Evolutionary conservation across 805 yeast species (phyloP), one percentile per base, ranked within the genome.

Genomic region (Metschnikowia picachoensis): DNA sequence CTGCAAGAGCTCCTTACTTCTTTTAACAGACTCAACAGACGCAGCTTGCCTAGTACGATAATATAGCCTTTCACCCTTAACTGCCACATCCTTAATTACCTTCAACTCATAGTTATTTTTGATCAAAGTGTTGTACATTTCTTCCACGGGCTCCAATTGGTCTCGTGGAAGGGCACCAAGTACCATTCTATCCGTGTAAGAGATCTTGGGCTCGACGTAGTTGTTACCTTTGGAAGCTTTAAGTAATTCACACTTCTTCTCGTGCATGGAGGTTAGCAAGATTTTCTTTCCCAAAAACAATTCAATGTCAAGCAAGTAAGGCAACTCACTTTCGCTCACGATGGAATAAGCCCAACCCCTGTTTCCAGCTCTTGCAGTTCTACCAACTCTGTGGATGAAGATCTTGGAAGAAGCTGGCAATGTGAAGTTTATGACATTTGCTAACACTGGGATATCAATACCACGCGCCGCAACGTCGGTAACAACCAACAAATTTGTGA

Each of bases 401-500:
- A 92, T 86, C 66, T 95, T 94, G 4, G 97, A 89, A 1, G 95
- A 84, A 1, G 89, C 85, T 10, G 98, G 98, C 49, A 94, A 74
- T 1, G 96, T 82, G 66, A 79, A 94, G 65, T 94, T 94, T 56
- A 94, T 78, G 43, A 94, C 99, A 61, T 95, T 91, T 7, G 98
- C 96, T 61, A 94, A 77, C 46, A 94, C 83, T 0, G 99, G 99
- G 54, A 94, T 88, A 80, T 95, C 99, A 51, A 94, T 90, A 82
- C 99, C 99, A 74, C 99, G 84, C 2, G 99, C 99, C 25, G 96
- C 96, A 53, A 88, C 98, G 73, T 94, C 99, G 1, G 99, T 94
- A 45, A 94, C 99, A 9, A 94, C 97, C 63, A 94, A 67, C n/a
- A 94, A 64, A 29, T 87, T 81, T 4, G 97, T 82, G 38, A 86